Evolutionary conservation across 1,284 basidiomycete species (phyloP), one percentile per base, ranked within the genome.

Genomic region (Ustilago hordei): DNA sequence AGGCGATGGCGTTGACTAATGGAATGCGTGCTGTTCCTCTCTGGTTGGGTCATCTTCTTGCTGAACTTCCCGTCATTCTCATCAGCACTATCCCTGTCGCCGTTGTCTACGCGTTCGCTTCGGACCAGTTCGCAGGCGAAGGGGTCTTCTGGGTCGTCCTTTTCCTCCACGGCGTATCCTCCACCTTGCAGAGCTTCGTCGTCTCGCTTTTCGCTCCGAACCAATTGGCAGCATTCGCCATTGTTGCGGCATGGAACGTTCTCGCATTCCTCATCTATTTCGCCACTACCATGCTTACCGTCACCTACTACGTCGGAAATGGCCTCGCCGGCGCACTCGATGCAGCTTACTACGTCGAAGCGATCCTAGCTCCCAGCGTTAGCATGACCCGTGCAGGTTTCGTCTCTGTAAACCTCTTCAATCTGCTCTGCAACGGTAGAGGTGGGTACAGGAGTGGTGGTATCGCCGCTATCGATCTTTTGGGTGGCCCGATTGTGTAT

Each of bases 1-100:
- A 91, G 86, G 92, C 91, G 6, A 93, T 92, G 91, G 91, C 92
- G 71, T 87, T 92, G 34, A 92, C 91, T 38, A 94, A 94, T 81
- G 93, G 93, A 0, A 87, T 93, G 36, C 89, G 91, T 61, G 92
- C 93, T 6, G 85, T 90, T 35, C 92, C 91, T 0, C 87, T 93
- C 31, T 93, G 93, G 92, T 87, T 93, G 2, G 93, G 93, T 0
- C 93, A 94, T 85, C 88, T 93, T 7, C 87, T 92, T 76, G 93
- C 92, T 84, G 93, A 94, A 81, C 87, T 90, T 0, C 89, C 72
- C 4, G 89, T 90, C 75, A 88, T 90, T 2, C 64, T 91, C 17
- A 83, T 91, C 38, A 84, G 89, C 17, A 88, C 91, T 0, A 91
- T 91, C 0, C 86, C 92, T 17, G 89, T 93, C 53, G 88, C 89